Evolutionary conservation across 2,329 filamentous ascomycete genomes (phyloP).

Genomic region (Venturia effusa): DNA sequence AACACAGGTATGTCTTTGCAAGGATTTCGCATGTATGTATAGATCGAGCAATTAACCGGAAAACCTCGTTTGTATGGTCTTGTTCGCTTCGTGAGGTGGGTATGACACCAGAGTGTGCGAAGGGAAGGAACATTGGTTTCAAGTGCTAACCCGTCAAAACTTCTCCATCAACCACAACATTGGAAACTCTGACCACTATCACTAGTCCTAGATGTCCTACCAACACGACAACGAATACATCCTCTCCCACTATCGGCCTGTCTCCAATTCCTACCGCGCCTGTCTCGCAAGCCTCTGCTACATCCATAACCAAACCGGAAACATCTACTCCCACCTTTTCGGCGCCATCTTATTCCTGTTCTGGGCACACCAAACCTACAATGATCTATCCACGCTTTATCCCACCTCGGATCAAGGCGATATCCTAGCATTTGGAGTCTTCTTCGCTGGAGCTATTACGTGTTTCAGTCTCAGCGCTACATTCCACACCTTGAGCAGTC

Average conservation of each 20-base stretch:
- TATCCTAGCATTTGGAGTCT: conserved; percentile 24
- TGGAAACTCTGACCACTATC: too few species aligned
- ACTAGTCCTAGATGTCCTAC: neutral
- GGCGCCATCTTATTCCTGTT: neutral
- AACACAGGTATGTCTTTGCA: too few species aligned
- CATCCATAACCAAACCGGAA: conserved; percentile 52
- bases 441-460: conserved; percentile 28
- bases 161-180: too few species aligned
- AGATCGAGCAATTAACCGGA: too few species aligned
- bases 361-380: neutral
- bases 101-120: too few species aligned
- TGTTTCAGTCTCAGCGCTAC: conserved; percentile 47
- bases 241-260: conserved; percentile 47
- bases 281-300: conserved; percentile 46
- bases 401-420: conserved; percentile 18
- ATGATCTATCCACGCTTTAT: neutral
- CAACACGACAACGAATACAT: conserved; percentile 52
- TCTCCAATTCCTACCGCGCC: conserved; percentile 43
- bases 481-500: conserved; percentile 77
- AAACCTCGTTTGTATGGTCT: too few species aligned
- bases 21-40: too few species aligned
- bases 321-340: conserved; percentile 53
- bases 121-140: too few species aligned
- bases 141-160: too few species aligned
- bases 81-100: too few species aligned